phyloP scores from a whole-genome alignment of 192 early-diverging fungal genomes.

The Podila epicladia region DNA sequence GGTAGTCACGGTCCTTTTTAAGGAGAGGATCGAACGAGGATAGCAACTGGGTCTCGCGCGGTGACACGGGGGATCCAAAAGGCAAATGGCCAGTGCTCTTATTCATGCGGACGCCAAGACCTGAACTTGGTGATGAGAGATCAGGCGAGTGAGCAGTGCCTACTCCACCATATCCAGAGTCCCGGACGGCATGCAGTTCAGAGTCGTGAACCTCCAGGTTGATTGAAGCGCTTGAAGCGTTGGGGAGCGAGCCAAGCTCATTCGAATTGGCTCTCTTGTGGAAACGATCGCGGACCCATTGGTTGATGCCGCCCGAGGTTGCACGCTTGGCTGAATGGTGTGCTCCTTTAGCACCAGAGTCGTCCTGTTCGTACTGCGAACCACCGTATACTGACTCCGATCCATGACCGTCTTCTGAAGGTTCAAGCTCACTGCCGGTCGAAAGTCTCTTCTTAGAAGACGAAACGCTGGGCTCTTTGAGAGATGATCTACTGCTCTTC shows the following conservation, averaged over 20 bases:
- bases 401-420: conserved; percentile 4
- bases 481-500: conserved; percentile 29
- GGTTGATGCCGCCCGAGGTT: conserved; percentile 18
- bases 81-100: conserved; percentile 49
- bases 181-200: conserved; percentile 10
- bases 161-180: conserved; percentile 33
- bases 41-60: conserved; percentile 3
- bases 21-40: conserved; percentile 26
- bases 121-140: background rate
- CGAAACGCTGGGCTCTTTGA: conserved; percentile 11
- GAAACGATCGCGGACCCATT: conserved; percentile 43
- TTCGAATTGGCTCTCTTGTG: conserved; percentile 43
- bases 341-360: conserved; percentile 12
- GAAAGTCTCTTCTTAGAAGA: conserved; percentile 20
- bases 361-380: conserved; percentile 7
- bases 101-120: conserved; percentile 33
- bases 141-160: conserved; percentile 1
- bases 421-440: conserved; percentile 22
- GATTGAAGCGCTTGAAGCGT: conserved; percentile 18
- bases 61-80: conserved; percentile 3
- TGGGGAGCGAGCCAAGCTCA: conserved; percentile 10
- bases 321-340: background rate
- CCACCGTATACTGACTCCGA: background rate
- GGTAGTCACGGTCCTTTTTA: conserved; percentile 18
- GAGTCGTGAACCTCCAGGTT: conserved; percentile 3